Base-by-base conservation (phyloP, 2,329 filamentous ascomycete species). In the Graphiopsis chlorocephala region DNA sequence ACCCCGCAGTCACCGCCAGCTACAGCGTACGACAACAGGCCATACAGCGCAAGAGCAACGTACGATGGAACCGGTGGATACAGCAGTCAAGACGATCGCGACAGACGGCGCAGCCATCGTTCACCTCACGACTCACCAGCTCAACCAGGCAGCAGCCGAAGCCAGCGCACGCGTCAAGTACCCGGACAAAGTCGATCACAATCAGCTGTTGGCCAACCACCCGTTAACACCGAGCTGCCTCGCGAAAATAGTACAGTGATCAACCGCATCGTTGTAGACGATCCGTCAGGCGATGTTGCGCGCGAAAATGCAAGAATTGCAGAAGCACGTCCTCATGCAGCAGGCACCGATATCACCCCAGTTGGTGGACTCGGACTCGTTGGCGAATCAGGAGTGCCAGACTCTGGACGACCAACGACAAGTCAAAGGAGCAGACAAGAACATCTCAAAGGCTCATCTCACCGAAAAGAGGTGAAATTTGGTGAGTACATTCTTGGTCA, bases 401-500 rank as follows among this genome's bases (percentile, higher is more conserved):
- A 86, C 71, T 78, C 78, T 58, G 61, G 67, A 20, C 64, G 71
- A 35, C 69, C 72, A 8, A 64, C 70, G 10, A 65, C 67, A 28
- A 66, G 67, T 20, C 78, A 78, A 60, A 76, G 78, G 66, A 82
- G 79, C 70, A 80, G 86, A 63, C 86, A 88, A 70, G 86, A 88
- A 71, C 85, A 87, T 72, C 85, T 85, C 53, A 79, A 79, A 63
- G 78, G 77, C 53, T 79, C 81, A 23, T 79, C 81, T 31, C 64
- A 69, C 53, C 79, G 84, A 66, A 97, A 96, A 81, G 87, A 90
- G 69, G 93, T 90, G 48, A 93, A 92, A 70, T 98, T 99, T 76
- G 94, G 94, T 66, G 93, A 97, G 68, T 99, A 98, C 78, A 92
- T 96, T 66, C 85, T 99, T 3, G 95, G 95, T 38, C 94, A 97